A percentile compares a stretch with the other conserved stretches of the same genome.
These are phyloP conservation scores for Leccinum broughii DNA, from an alignment of 768 basidiomycete genomes.

Conservation along the genomic window DNA sequence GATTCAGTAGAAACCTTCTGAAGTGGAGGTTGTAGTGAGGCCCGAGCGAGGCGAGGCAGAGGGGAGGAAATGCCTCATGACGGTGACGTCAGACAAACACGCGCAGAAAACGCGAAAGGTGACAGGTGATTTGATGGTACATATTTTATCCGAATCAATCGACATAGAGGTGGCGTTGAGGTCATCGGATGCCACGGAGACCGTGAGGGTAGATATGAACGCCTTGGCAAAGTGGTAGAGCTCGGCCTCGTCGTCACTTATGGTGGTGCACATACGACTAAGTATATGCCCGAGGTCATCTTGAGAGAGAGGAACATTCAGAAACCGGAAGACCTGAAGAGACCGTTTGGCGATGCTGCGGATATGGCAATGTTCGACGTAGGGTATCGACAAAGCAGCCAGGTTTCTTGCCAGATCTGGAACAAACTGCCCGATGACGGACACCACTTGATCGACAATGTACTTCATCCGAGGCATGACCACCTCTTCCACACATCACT, in stretches of 20 bases:
- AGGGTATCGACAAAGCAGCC: constrained; percentile 69
- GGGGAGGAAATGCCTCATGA: constrained; percentile 3
- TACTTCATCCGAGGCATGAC: constrained; percentile 67
- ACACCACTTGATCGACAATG: constrained; percentile 65
- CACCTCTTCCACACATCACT: constrained; percentile 53
- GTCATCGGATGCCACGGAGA: constrained; percentile 55
- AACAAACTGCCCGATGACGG: constrained; percentile 68
- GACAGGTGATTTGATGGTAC: neutral
- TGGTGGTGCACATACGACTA: constrained; percentile 82
- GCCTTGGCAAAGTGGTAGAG: constrained; percentile 84
- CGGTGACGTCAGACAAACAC: constrained; percentile 25
- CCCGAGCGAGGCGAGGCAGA: constrained; percentile 10
- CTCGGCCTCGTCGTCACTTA: constrained; percentile 72
- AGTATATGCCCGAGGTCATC: constrained; percentile 76
- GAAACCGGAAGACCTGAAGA: constrained; percentile 83
- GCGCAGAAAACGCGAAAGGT: constrained; percentile 14
- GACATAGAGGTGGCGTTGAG: constrained; percentile 45
- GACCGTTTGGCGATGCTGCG: constrained; percentile 88
- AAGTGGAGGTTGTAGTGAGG: constrained; percentile 22
- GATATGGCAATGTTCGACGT: constrained; percentile 87
- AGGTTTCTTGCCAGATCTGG: constrained; percentile 72
- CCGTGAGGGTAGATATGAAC: constrained; percentile 72
- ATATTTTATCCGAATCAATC: constrained; percentile 2
- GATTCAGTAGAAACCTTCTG: constrained; percentile 8
- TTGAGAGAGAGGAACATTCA: constrained; percentile 70